Base-by-base conservation (phyloP, 306 rosid species). In the Rosa rugosa region DNA sequence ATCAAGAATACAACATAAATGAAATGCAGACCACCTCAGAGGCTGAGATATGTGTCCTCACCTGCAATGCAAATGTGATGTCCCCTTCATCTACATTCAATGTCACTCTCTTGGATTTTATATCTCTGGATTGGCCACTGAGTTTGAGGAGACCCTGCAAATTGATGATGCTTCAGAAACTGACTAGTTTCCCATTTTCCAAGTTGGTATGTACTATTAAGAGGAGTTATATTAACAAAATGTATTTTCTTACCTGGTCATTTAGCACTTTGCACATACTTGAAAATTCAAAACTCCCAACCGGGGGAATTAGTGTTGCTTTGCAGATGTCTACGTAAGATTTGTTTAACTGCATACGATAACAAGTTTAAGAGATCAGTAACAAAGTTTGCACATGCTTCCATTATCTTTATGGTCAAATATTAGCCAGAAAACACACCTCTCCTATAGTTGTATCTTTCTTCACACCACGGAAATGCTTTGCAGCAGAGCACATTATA, bases 61-160 rank as follows among this genome's bases (percentile, higher is more conserved):
- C 97, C 97, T 92, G 97, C 81, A 94, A 77, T 25, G 98, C 97
- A 79, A 92, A 92, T 51, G 84, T 78, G 80, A 94, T 86, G 79
- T 94, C 98, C 16, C 82, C 90, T 77, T 92, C 91, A 38, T 94
- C 93, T 42, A 86, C 83, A 80, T 85, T 90, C 72, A 88, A 84
- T 1, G 93, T 78, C 77, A 94, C 97, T 74, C 88, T 87, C 85
- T 80, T 92, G 62, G 82, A 80, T 75, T 91, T 94, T 72, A 86
- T 92, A 9, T 91, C 97, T n/a, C 97, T 90, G 9, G 90, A 83
- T 76, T 84, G 93, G 41, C 97, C 97, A 11, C 97, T 97, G 31
- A 94, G 86, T 78, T 91, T 92, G 66, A 92, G 85, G 72, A 94
- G 93, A 71, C 98, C 98, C 98, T 94, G 84, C 67, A 75, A 27